A percentile compares a stretch with the other conserved stretches of the same genome.
phyloP scores from a whole-genome alignment of 805 yeast species.

The Zygoascus flipseniorum region DNA sequence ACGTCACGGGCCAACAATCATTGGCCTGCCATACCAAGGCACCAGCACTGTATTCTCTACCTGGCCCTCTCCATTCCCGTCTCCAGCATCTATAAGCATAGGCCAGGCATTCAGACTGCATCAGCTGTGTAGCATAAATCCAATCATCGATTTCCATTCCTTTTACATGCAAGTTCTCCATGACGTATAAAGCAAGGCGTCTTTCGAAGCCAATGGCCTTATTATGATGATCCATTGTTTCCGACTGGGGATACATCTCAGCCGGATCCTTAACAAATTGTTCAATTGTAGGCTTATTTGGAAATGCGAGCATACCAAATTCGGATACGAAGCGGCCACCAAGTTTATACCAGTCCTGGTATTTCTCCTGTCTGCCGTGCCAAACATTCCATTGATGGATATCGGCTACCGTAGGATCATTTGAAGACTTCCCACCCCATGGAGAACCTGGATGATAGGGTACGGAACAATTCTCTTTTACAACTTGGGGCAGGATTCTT shows the following conservation, averaged over 20 bases:
- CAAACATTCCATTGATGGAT: conserved; percentile 51
- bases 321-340: conserved; percentile 45
- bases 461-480: conserved; percentile 22
- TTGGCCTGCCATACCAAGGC: conserved; percentile 47
- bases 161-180: conserved; percentile 35
- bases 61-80: conserved; percentile 36
- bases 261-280: conserved; percentile 31
- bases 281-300: conserved; percentile 31
- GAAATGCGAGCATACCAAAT: conserved; percentile 47
- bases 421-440: conserved; percentile 34
- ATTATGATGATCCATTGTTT: conserved; percentile 39
- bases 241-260: conserved; percentile 39
- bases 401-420: conserved; percentile 39
- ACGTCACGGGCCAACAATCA: conserved; percentile 46
- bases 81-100: conserved; percentile 42
- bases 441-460: conserved; percentile 45
- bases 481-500: conserved; percentile 30
- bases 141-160: conserved; percentile 33
- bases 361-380: conserved; percentile 44
- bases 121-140: conserved; percentile 45
- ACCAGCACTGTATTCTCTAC: conserved; percentile 35
- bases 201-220: conserved; percentile 42
- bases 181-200: conserved; percentile 38
- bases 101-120: conserved; percentile 43
- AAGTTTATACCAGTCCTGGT: conserved; percentile 40